These are phyloP conservation scores for Colletotrichum eleusines DNA, from an alignment of 2,329 filamentous ascomycete genomes.

Conservation along the genomic window DNA sequence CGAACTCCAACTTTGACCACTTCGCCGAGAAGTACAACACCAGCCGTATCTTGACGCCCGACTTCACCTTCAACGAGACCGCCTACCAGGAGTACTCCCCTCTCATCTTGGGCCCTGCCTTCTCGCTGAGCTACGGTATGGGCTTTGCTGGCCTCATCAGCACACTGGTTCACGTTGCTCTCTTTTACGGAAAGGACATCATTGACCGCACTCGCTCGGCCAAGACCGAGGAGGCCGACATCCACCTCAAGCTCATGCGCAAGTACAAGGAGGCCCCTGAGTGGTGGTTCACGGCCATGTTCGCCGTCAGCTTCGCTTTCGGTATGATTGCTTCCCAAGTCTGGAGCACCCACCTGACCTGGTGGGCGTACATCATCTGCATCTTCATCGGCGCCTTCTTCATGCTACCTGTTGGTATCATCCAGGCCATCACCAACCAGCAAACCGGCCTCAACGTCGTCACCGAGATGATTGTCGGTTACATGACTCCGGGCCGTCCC, in stretches of 20 bases:
- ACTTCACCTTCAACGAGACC: conserved; percentile 68
- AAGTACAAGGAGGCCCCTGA: conserved; percentile 67
- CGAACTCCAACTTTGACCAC: conserved; percentile 71
- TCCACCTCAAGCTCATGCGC: conserved; percentile 67
- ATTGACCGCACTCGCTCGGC: conserved; percentile 49
- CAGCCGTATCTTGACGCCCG: conserved; percentile 65
- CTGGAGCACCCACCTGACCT: conserved; percentile 57
- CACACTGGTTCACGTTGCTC: conserved; percentile 62
- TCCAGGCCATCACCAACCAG: conserved; percentile 63
- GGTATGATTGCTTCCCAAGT: conserved; percentile 53
- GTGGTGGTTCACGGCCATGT: conserved; percentile 68
- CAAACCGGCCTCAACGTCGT: conserved; percentile 62
- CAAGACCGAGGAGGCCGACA: conserved; percentile 59
- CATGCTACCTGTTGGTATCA: conserved; percentile 59
- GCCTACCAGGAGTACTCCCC: conserved; percentile 71
- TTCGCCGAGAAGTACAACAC: conserved; percentile 71
- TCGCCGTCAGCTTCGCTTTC: conserved; percentile 62
- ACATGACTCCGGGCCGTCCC: conserved; percentile 60
- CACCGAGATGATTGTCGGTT: conserved; percentile 62
- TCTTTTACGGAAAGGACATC: conserved; percentile 67
- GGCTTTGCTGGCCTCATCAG: conserved; percentile 68
- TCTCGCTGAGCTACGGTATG: conserved; percentile 67
- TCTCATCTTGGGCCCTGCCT: conserved; percentile 66
- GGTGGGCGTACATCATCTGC: conserved; percentile 57
- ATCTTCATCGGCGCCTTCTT: conserved; percentile 56